Conservation (phyloP, 2,329 filamentous ascomycete genomes). For the Penicillium aurantiogriseum region DNA sequence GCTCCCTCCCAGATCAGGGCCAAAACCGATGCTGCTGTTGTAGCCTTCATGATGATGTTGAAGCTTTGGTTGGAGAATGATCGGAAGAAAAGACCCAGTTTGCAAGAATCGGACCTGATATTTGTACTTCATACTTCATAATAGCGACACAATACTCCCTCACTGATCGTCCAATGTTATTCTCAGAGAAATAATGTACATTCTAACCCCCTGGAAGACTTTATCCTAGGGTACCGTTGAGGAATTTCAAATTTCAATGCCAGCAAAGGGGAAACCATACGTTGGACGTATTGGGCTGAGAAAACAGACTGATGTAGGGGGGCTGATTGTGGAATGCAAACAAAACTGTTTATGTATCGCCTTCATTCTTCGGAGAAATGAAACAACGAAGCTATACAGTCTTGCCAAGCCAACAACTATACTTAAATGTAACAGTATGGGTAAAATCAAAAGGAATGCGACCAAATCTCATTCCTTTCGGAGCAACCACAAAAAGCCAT, state of each 20-base stretch:
- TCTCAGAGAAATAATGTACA: neutral
- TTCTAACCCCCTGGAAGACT: neutral
- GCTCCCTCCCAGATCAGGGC: neutral
- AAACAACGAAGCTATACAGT: neutral
- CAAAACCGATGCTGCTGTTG: neutral
- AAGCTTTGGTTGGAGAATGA: neutral
- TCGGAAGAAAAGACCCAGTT: too few species aligned
- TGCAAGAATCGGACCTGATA: neutral
- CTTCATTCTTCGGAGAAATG: neutral
- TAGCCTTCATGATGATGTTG: neutral
- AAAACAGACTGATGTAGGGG: neutral
- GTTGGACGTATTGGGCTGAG: neutral
- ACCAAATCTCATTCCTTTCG: neutral
- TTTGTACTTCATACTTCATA: neutral
- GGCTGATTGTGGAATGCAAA: neutral
- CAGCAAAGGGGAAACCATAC: neutral
- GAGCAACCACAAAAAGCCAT: neutral
- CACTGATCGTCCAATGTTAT: neutral
- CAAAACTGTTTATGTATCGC: neutral
- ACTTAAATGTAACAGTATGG: neutral
- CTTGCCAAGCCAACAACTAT: neutral
- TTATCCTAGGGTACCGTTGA: neutral
- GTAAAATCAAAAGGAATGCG: neutral
- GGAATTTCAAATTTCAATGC: neutral
- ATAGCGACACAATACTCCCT: neutral